Evolutionary conservation across 2,329 filamentous ascomycete species (phyloP), one percentile per base, ranked within the genome.

Genomic region (Aphanocladium album): DNA sequence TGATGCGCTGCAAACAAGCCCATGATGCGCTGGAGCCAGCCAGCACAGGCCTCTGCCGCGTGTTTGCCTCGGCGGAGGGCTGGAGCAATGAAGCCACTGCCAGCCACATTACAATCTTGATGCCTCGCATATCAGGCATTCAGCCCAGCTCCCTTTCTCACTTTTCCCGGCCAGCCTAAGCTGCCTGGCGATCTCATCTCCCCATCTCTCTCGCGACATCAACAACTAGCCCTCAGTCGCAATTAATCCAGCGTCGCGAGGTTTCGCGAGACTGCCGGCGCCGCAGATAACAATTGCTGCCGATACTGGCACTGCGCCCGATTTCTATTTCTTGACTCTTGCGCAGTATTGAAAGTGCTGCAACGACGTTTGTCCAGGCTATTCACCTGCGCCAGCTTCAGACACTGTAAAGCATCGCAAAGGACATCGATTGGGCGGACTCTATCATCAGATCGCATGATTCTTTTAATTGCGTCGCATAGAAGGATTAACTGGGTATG

Each of bases 401-500:
- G 21, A 30, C 45, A 39, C 50, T 60, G 50, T 60, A 54, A 52
- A 54, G n/a, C 57, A 49, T 49, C 50, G 35, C 50, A 54, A 6
- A 47, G 39, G 43, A 17, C 41, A 27, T 45, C 57, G n/a, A 35
- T 54, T 39, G 41, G 14, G 3, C 57, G 23, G 35, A 54, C 27
- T 33, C 23, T 37, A 47, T 37, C 57, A 30, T 21, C 50, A 41
- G 23, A 30, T 30, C 50, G 43, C 23, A 33, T 60, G 17, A 54
- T n/a, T 54, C 27, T 21, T 39, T 54, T 39, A 60, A 60, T 21
- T n/a, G 21, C 39, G 27, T 9, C 41, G 57, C 50, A 39, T 27
- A 30, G 39, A 12, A 54, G 50, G 41, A 49, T n/a, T 19, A 60
- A 54, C 46, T 59, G 60, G 60, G 60, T 62, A 62, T 62, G 60